Percentiles rank a stretch among this genome's conserved stretches.
Evolutionary conservation across 257 asterid species (phyloP).

Genomic region (Eustoma russellianum): DNA sequence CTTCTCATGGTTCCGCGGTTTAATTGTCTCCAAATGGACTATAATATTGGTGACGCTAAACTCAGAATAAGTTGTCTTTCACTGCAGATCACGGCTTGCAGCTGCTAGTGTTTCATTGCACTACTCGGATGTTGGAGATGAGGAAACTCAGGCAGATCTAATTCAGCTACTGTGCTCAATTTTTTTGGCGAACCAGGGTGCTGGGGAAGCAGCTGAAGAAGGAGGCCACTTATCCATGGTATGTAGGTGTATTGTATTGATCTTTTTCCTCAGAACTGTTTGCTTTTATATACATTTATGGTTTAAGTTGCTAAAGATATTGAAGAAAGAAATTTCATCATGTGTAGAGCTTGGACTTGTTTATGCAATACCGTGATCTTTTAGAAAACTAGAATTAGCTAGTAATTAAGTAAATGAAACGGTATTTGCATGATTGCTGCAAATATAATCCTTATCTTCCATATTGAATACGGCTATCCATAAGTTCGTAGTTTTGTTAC

Average conservation of each 20-base stretch:
- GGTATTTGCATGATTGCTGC: no score
- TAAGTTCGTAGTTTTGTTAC: no score
- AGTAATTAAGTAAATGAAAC: no score
- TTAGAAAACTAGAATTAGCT: no score
- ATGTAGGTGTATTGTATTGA: conserved; percentile 14
- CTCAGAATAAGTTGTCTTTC: neutral
- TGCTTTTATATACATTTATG: neutral
- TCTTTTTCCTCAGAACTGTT: neutral
- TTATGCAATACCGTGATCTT: no score
- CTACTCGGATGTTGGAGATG: conserved; percentile 20
- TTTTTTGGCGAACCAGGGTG: conserved; percentile 71
- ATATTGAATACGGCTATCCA: no score
- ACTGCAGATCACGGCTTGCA: conserved; percentile 39
- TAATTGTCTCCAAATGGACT: no score
- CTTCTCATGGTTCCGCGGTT: no score
- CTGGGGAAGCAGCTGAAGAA: conserved; percentile 63
- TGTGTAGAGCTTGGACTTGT: no score
- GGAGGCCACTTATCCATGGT: conserved; percentile 50
- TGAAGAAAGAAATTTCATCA: neutral
- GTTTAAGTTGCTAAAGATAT: neutral
- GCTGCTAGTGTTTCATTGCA: conserved; percentile 45
- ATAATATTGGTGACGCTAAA: no score
- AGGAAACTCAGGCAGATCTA: conserved; percentile 32
- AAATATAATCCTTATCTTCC: no score
- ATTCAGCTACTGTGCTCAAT: conserved; percentile 60